Conservation (phyloP, 1,284 basidiomycete genomes). For the Peniophora sp. region DNA sequence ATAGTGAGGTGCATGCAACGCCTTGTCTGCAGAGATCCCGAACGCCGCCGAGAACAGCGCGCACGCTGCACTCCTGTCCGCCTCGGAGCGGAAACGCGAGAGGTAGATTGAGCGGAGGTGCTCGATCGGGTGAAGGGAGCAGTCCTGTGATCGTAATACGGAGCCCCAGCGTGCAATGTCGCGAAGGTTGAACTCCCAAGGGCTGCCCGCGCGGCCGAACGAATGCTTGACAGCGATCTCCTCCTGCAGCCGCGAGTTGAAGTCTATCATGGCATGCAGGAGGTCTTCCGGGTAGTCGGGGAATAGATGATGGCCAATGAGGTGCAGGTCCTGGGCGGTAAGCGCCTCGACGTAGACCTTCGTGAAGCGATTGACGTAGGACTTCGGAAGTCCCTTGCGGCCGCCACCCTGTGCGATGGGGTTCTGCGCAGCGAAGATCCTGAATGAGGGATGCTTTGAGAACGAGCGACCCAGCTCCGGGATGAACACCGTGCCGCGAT, state of each 20-base stretch:
- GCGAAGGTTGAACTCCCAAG: slow-evolving; percentile 99
- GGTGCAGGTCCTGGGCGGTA: slow-evolving; percentile 68
- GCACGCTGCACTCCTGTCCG: slow-evolving; percentile 60
- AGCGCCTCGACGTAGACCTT: slow-evolving; percentile 94
- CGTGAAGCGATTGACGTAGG: slow-evolving; percentile 96
- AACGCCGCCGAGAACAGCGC: slow-evolving; percentile 63
- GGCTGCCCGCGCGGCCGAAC: slow-evolving; percentile 82
- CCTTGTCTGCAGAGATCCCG: slow-evolving; percentile 22
- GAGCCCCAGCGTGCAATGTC: slow-evolving; percentile 91
- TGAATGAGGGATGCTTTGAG: slow-evolving; percentile 82
- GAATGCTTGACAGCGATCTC: slow-evolving; percentile 60
- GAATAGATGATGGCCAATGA: slow-evolving; percentile 76
- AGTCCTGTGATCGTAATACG: slow-evolving; percentile 35
- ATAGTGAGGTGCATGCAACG: slow-evolving; percentile 35
- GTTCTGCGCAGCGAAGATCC: slow-evolving; percentile 98
- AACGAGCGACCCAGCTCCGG: slow-evolving; percentile 94
- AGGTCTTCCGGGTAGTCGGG: slow-evolving; percentile 47
- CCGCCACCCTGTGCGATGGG: slow-evolving; percentile 95
- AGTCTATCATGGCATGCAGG: slow-evolving; percentile 77
- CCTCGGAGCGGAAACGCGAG: slow-evolving; percentile 73
- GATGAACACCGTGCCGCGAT: slow-evolving; percentile 92
- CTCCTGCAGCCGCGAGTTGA: slow-evolving; percentile 71
- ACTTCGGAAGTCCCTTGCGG: slow-evolving; percentile 95
- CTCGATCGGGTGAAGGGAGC: slow-evolving; percentile 48
- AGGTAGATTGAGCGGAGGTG: slow-evolving; percentile 74